Base-by-base conservation (phyloP, 2,329 filamentous ascomycete genomes). In the Xylariales sp. region DNA sequence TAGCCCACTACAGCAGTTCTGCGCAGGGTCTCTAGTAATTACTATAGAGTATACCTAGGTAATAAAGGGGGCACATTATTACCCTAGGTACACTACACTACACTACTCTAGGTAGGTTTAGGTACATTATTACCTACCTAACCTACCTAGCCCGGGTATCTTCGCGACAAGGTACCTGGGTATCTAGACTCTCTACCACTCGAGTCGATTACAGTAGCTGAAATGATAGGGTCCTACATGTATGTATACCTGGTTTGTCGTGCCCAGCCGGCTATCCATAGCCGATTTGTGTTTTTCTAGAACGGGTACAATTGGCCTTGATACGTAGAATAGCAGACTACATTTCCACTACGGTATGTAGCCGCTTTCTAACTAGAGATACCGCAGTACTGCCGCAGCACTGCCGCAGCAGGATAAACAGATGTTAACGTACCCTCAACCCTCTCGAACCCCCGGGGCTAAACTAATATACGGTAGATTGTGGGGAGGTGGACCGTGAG, bases 1-100 rank as follows among this genome's bases (percentile, higher is more conserved):
- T 66, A 67, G 60, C 67, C 72, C 66, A 69, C 69, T 69, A 68
- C 48, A 71, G 67, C 32, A 59, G 54, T 53, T 43, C 63, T 23
- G 23, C 23, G 23, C 23, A 23, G 23, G 23, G 64, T 39, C 65
- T 67, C 32, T 54, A n/a, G 49, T 65, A 58, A 58, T 52, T 50
- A 58, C 54, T 56, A 48, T 56, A 67, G 46, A 60, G 41, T 23
- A 23, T 23, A 23, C 23, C 23, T 23, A 46, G 32, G 32, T 57
- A 60, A 46, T 55, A 67, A 50, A 59, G 48, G 46, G 54, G 55
- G 49, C 43, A 45, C 53, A 23, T 56, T 18, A 43, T 56, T 46
- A 34, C 52, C 18, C 46, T 41, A n/a, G 56, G 18, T 57, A 18
- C 48, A 54, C 39, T 45, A 28, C 36, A 3, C 23, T 56, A 43